Evolutionary conservation across 441 rosid genomes (phyloP).

Genomic region (Brassica balearica): DNA sequence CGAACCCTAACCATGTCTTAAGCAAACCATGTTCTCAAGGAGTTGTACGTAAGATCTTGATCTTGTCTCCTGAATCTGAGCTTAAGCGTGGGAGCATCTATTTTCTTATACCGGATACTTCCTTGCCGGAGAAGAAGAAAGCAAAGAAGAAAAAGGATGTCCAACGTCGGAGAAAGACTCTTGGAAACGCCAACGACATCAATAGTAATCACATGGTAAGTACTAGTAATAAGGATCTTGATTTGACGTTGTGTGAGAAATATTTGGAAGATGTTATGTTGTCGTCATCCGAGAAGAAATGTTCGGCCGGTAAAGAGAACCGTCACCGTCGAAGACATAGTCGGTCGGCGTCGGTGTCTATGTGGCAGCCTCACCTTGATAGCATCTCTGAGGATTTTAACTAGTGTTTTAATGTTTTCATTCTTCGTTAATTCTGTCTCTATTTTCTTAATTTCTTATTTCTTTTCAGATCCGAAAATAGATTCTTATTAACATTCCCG

Average conservation of each 20-base stretch:
- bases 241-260: constrained; percentile 43
- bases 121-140: constrained; percentile 61
- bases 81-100: constrained; percentile 90
- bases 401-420: constrained; percentile 8
- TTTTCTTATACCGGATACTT: constrained; percentile 74
- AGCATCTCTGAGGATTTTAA: constrained; percentile 75
- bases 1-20: constrained; percentile 81
- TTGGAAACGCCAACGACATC: constrained; percentile 33
- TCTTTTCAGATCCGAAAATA: background rate
- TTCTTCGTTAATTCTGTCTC: constrained; percentile 25
- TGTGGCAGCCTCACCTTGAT: constrained; percentile 76
- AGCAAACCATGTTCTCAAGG: constrained; percentile 86
- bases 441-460: constrained; percentile 27
- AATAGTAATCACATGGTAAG: constrained; percentile 2
- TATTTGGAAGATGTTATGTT: constrained; percentile 42
- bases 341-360: constrained; percentile 51
- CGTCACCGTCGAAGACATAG: constrained; percentile 50
- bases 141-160: constrained; percentile 30
- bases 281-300: constrained; percentile 37
- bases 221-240: constrained; percentile 25
- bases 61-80: constrained; percentile 86
- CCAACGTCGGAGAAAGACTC: constrained; percentile 9
- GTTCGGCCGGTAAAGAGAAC: constrained; percentile 46
- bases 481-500: constrained; percentile 44
- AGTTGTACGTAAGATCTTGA: constrained; percentile 68